Evolutionary conservation across 176 grass and related monocot species (phyloP).

Genomic region (Cenchrus purpureus): DNA sequence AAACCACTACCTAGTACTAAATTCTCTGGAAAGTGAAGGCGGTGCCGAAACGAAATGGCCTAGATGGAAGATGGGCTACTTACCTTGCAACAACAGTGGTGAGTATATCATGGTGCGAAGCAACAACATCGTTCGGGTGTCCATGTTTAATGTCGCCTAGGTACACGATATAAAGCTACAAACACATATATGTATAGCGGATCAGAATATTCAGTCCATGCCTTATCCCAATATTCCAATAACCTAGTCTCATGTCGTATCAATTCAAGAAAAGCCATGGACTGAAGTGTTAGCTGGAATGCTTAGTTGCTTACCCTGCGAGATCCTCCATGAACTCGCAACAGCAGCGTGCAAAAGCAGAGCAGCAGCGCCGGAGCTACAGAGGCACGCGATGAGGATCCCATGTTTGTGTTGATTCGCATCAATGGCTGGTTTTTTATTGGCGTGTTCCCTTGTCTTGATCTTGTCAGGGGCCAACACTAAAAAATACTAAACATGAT

Average conservation of each 20-base stretch:
- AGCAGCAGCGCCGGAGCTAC: neutral
- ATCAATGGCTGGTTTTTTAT: neutral
- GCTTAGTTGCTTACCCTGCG: neutral
- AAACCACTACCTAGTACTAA: too few relatives aligned
- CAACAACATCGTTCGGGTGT: too few relatives aligned
- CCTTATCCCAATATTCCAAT: too few relatives aligned
- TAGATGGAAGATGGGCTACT: neutral
- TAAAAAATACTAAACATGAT: too few relatives aligned
- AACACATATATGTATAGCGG: too few relatives aligned
- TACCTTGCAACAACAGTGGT: slow-evolving; percentile 32
- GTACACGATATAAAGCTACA: too few relatives aligned
- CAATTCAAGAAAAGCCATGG: too few relatives aligned
- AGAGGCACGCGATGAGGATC: neutral
- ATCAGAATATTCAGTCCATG: neutral
- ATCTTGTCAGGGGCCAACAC: neutral
- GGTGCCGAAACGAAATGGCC: too few relatives aligned
- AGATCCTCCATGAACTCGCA: slow-evolving; percentile 1
- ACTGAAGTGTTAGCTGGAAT: neutral
- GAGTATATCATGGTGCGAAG: too few relatives aligned
- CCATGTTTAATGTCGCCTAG: too few relatives aligned
- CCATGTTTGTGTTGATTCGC: neutral
- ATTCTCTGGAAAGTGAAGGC: too few relatives aligned
- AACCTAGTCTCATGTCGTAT: neutral
- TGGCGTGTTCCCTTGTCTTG: neutral
- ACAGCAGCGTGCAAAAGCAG: slow-evolving; percentile 4